phyloP scores from a whole-genome alignment of 768 basidiomycete genomes.

The Boletus insuetus region DNA sequence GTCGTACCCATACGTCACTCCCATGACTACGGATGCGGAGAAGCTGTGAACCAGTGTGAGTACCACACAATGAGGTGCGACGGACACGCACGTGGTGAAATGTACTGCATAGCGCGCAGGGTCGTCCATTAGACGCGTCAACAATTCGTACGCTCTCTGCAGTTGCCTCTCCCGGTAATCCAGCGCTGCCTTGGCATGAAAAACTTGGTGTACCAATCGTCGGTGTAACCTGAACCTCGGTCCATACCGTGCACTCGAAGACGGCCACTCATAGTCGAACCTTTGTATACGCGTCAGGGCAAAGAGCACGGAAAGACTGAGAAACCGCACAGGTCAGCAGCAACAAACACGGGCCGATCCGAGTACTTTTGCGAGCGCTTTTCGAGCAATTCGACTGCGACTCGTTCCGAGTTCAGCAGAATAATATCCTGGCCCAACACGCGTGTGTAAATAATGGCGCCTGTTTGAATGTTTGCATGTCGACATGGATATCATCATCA shows the following conservation, averaged over 20 bases:
- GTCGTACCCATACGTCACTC: conserved; percentile 31
- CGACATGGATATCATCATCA: background rate
- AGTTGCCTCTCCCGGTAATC: conserved; percentile 33
- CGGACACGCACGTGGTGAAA: conserved; percentile 13
- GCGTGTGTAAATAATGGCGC: conserved; percentile 25
- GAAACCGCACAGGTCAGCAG: conserved; percentile 15
- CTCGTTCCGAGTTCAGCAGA: conserved; percentile 24
- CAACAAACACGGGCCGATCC: conserved; percentile 23
- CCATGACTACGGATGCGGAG: conserved; percentile 28
- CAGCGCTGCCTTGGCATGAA: conserved; percentile 27
- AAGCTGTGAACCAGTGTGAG: background rate
- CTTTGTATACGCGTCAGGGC: too few species aligned
- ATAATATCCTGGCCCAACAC: conserved; percentile 21
- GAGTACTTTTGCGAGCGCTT: conserved; percentile 29
- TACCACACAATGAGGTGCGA: too few species aligned
- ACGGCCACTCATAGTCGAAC: conserved; percentile 37
- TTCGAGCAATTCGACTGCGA: conserved; percentile 28
- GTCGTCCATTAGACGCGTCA: conserved; percentile 24
- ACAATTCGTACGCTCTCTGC: conserved; percentile 30
- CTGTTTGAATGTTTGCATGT: conserved; percentile 1
- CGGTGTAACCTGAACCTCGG: conserved; percentile 36
- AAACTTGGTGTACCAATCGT: conserved; percentile 35
- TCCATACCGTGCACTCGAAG: conserved; percentile 33
- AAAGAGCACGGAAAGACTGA: too few species aligned
- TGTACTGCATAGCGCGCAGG: conserved; percentile 30